Evolutionary conservation across 208 protist species (phyloP), one percentile per base, ranked within the genome.

Genomic region (Lotmaria passim): DNA sequence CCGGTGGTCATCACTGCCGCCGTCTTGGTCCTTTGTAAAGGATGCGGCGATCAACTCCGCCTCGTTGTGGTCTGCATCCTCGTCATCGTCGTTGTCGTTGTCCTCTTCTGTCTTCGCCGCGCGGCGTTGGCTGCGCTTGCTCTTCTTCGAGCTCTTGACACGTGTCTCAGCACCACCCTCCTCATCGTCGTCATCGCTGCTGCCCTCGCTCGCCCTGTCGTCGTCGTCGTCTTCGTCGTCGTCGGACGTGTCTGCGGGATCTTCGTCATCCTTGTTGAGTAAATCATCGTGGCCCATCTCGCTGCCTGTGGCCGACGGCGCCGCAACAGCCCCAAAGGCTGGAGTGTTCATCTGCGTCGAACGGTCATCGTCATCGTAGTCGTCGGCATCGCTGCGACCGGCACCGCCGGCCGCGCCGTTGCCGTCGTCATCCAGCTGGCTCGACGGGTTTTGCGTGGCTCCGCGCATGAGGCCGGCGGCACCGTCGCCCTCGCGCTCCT

Each of bases 331-430:
- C 39, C 60, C 73, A 7, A 72, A 43, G 24, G 41, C 59, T 34
- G 61, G 65, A n/a, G 67, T 62, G 47, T 66, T 70, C 55, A 60
- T 57, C 67, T 58, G 71, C 31, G 50, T 68, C 23, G 64, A 71
- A 23, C 31, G 57, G 26, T 73, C 67, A 15, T 75, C 69, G 21
- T 78, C 73, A 46, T 83, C 50, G 31, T 81, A 26, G 53, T 81
- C 71, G 15, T 66, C 62, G 46, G 67, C 68, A 38, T 67, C 39
- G 52, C 43, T 59, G 8, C 7, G 62, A 31, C 55, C 64, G 14
- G 59, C 72, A 33, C 33, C 64, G 8, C 14, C 55, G 26, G 30
- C 65, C 15, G 48, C 75, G 44, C 58, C 61, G 28, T 71, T 69
- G 61, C 65, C 70, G 28, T 71, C 73, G 61, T 69, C 70, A 30